Conservation (phyloP, 352 stramenopile species). For the Bremia lactucae region DNA sequence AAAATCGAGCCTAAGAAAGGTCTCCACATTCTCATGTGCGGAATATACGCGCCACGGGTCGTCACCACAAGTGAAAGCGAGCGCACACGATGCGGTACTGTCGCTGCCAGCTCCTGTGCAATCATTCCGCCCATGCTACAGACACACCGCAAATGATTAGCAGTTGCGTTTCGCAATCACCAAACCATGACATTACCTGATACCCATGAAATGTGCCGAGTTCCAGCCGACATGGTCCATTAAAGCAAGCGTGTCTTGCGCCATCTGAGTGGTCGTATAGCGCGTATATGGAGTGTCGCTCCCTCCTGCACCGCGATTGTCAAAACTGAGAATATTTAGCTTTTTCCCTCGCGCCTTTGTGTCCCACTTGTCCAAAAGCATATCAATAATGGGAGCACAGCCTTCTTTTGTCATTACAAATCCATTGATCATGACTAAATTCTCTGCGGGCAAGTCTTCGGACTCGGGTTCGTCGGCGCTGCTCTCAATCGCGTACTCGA, state of each 20-base stretch:
- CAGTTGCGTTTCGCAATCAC: too few relatives aligned
- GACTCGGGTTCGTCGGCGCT: constrained; percentile 6
- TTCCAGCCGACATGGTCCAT: constrained; percentile 34
- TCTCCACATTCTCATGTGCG: constrained; percentile 20
- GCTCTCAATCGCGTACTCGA: constrained; percentile 22
- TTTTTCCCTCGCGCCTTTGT: constrained; percentile 6
- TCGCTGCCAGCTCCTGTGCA: constrained; percentile 24
- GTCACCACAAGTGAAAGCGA: constrained; percentile 31
- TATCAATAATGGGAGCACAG: constrained; percentile 27
- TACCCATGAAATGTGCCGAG: constrained; percentile 26
- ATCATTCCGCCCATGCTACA: constrained; percentile 42
- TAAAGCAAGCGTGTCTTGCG: constrained; percentile 29
- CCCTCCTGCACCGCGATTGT: constrained; percentile 39
- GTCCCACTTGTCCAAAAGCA: constrained; percentile 26
- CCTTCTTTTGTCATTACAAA: constrained; percentile 35
- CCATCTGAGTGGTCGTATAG: constrained; percentile 45
- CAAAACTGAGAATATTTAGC: constrained; percentile 30
- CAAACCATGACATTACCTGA: too few relatives aligned
- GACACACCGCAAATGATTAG: neutral
- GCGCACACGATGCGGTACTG: constrained; percentile 17
- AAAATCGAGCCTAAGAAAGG: constrained; percentile 19
- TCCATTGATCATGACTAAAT: constrained; percentile 33
- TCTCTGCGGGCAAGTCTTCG: constrained; percentile 18
- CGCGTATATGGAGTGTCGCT: constrained; percentile 22
- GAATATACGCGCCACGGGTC: constrained; percentile 18